Percentiles rank a stretch among this genome's conserved stretches.
phyloP scores from a whole-genome alignment of 2,329 filamentous ascomycete genomes.

The Drechslerella dactyloides region DNA sequence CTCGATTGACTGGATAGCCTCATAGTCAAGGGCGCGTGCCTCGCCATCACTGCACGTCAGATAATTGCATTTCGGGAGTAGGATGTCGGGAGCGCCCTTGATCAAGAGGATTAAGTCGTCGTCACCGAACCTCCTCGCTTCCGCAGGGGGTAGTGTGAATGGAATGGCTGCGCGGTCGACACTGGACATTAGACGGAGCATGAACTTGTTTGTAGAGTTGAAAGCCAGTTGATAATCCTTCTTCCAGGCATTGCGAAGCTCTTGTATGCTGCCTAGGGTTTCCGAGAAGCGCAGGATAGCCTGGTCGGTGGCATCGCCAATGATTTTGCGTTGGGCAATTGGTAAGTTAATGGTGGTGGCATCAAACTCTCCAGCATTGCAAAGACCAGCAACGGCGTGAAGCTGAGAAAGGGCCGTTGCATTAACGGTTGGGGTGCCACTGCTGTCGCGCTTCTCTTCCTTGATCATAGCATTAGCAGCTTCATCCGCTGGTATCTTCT shows the following conservation, averaged over 20 bases:
- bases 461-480: conserved; percentile 41
- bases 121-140: conserved; percentile 23
- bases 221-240: conserved; percentile 73
- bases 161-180: conserved; percentile 26
- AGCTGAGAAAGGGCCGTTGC: conserved; percentile 65
- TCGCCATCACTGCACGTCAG: conserved; percentile 66
- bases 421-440: conserved; percentile 19
- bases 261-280: conserved; percentile 66
- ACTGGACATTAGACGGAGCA: conserved; percentile 68
- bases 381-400: conserved; percentile 69
- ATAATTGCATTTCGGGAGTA: conserved; percentile 69
- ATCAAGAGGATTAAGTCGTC: conserved; percentile 67
- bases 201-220: conserved; percentile 85
- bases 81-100: conserved; percentile 78
- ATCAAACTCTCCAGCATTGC: conserved; percentile 78
- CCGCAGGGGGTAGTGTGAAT: conserved; percentile 13
- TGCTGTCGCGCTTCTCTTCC: conserved; percentile 52
- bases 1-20: conserved; percentile 63
- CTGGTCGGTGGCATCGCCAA: conserved; percentile 78
- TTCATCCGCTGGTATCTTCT: conserved; percentile 26
- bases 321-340: conserved; percentile 68
- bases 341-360: conserved; percentile 67
- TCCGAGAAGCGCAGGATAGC: conserved; percentile 76
- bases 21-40: conserved; percentile 62
- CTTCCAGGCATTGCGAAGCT: conserved; percentile 69